phyloP scores from a whole-genome alignment of 1,139 yeast genomes.

The Taphrina wiesneri region DNA sequence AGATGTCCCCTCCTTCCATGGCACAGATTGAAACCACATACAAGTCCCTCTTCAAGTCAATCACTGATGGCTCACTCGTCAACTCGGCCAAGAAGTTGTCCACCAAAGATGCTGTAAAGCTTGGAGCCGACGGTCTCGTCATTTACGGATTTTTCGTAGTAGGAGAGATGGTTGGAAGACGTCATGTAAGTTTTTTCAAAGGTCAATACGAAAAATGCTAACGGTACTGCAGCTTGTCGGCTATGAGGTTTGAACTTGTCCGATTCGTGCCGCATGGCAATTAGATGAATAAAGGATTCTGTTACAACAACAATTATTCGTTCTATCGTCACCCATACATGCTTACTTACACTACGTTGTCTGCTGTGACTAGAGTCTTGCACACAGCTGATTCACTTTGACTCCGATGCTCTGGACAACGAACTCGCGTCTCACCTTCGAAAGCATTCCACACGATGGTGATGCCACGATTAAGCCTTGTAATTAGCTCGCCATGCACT shows the following conservation, averaged over 20 bases:
- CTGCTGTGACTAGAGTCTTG: too few species aligned
- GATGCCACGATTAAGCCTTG: too few species aligned
- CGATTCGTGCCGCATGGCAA: not conserved
- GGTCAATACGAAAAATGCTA: not conserved
- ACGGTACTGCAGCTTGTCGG: not conserved
- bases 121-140: slow-evolving; percentile 77
- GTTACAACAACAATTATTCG: not conserved
- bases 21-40: slow-evolving; percentile 79
- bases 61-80: slow-evolving; percentile 38
- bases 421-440: too few species aligned
- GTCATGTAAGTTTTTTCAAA: slow-evolving; percentile 44
- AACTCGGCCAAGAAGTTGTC: slow-evolving; percentile 10
- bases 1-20: slow-evolving; percentile 83
- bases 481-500: too few species aligned
- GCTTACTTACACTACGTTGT: too few species aligned
- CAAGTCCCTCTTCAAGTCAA: slow-evolving; percentile 52
- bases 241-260: not conserved
- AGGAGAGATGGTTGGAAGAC: slow-evolving; percentile 97
- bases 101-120: slow-evolving; percentile 59
- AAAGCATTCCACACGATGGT: too few species aligned
- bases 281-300: not conserved
- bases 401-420: too few species aligned
- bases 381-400: too few species aligned
- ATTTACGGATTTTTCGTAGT: slow-evolving; percentile 86
- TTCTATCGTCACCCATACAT: too few species aligned